phyloP scores from a whole-genome alignment of 768 basidiomycete genomes.

The Leccinum variicolor region DNA sequence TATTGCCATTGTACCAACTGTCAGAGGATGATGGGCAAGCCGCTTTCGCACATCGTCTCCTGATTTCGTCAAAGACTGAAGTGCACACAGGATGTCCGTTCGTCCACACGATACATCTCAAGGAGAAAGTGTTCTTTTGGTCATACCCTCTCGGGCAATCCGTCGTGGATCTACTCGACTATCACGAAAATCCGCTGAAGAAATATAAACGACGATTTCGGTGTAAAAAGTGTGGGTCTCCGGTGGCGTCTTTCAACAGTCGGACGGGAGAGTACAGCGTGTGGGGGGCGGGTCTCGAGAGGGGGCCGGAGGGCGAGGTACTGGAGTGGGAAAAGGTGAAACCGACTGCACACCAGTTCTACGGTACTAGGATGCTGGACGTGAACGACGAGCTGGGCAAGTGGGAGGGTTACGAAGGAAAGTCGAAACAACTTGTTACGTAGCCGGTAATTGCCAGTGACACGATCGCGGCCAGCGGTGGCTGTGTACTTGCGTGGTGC shows the following conservation, averaged over 20 bases:
- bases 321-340: constrained; percentile 51
- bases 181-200: constrained; percentile 46
- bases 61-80: background rate
- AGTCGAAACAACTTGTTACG: constrained; percentile 37
- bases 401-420: constrained; percentile 62
- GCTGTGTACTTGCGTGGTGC: constrained; percentile 8
- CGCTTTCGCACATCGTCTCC: background rate
- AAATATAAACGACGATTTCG: constrained; percentile 60
- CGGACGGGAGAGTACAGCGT: constrained; percentile 49
- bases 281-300: constrained; percentile 55
- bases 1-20: constrained; percentile 74
- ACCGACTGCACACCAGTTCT: constrained; percentile 64
- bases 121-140: constrained; percentile 51
- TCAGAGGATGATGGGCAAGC: constrained; percentile 55
- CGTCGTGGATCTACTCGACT: constrained; percentile 37
- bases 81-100: constrained; percentile 43
- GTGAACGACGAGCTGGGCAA: constrained; percentile 55
- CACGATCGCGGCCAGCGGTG: constrained; percentile 12
- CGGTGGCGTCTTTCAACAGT: constrained; percentile 51
- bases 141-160: constrained; percentile 28
- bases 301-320: constrained; percentile 49
- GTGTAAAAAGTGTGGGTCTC: constrained; percentile 59
- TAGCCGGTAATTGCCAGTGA: background rate
- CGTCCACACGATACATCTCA: constrained; percentile 59
- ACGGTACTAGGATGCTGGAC: constrained; percentile 58